Conservation (phyloP, 352 stramenopile genomes). For the Phytophthora fragariaefolia region DNA sequence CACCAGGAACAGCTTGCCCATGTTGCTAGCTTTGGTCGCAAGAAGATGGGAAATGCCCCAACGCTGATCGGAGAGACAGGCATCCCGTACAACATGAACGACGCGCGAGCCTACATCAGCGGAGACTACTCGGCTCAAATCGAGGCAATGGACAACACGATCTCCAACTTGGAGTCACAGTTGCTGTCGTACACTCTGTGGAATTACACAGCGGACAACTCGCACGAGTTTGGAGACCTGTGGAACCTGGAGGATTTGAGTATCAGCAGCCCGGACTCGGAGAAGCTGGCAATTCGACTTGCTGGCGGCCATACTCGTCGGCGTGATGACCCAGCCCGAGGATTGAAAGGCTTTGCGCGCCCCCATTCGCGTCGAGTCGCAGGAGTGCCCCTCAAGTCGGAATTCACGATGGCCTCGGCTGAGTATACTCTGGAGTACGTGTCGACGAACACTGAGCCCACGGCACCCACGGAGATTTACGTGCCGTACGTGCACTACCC, state of each 20-base stretch:
- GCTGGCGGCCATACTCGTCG: conserved; percentile 45
- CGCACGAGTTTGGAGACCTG: conserved; percentile 69
- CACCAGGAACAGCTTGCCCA: conserved; percentile 65
- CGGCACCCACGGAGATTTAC: conserved; percentile 36
- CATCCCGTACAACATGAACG: conserved; percentile 67
- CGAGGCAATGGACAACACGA: conserved; percentile 65
- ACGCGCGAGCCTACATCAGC: conserved; percentile 43
- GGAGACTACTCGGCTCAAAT: conserved; percentile 57
- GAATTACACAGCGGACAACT: conserved; percentile 87
- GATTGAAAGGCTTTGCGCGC: conserved; percentile 64
- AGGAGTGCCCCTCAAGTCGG: conserved; percentile 60
- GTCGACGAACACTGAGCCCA: conserved; percentile 17
- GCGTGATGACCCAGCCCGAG: conserved; percentile 44
- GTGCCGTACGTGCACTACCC: conserved; percentile 43
- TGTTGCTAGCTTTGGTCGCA: conserved; percentile 52
- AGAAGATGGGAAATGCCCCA: conserved; percentile 48
- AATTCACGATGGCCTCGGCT: conserved; percentile 47
- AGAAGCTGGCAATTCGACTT: conserved; percentile 29
- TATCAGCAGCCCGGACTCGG: conserved; percentile 63
- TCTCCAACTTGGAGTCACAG: conserved; percentile 64
- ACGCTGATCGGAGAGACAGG: conserved; percentile 69
- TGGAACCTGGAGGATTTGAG: conserved; percentile 90
- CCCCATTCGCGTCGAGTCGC: conserved; percentile 67
- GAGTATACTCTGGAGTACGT: conserved; percentile 65
- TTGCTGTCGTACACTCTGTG: conserved; percentile 85